Base-by-base conservation (phyloP, 176 grass and related monocot species). In the Zizania latifolia region DNA sequence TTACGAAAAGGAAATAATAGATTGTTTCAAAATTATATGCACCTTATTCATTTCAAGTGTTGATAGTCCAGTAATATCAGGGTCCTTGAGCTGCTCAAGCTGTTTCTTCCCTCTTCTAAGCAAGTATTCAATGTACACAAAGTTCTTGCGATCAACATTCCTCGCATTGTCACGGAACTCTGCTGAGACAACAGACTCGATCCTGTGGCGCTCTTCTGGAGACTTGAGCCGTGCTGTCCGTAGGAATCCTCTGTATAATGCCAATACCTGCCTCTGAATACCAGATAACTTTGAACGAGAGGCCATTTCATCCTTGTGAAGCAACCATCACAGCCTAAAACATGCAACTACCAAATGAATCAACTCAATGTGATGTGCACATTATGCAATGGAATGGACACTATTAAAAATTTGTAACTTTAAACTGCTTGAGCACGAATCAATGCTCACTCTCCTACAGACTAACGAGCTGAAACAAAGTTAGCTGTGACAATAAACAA, bases 111-210 rank as follows among this genome's bases (percentile, higher is more conserved):
- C 95, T 59, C 84, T 85, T 55, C 95, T 91, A 61, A 99, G 55
- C 68, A 99, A 78, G 79, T 99, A 92, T 64, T 99, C 95, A 48
- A 94, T 94, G 85, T 99, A 92, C 58, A 99, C 44, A 81, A 99
- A 94, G 82, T 94, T 92, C 74, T 77, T 90, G 14, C 83, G 87
- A 54, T 94, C 95, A 16, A 99, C 89, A 62, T 32, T 84, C 65
- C 15, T 87, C 12, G 89, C 89, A 76, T 99, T 99, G 10, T 82
- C 82, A 41, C 15, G 87, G 51, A 99, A 94, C 75, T 92, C 89
- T 17, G 61, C 61, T 1, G 82, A 99, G 62, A 99, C 82, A 65
- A 92, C 87, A 5, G 86, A 82, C 22, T 94, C 75, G 0, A 94
- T 92, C 62, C 67, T 86, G 12, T 10, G 65, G 45, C 91, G 79